Conservation (phyloP, 257 asterid species). For the Nicotiana knightiana region DNA sequence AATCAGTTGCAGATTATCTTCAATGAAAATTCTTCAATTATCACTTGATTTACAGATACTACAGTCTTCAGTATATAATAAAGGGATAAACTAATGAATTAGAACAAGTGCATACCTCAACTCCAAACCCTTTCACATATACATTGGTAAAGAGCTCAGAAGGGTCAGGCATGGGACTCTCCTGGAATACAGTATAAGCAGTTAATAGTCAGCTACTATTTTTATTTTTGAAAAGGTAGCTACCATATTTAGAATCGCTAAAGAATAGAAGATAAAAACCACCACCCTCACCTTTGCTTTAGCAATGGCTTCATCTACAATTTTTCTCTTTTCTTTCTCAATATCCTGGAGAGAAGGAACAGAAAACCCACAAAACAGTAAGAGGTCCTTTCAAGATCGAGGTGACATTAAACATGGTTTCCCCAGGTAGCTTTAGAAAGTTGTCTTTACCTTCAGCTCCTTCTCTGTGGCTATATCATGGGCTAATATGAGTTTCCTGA, state of each 20-base stretch:
- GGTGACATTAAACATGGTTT: not conserved
- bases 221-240: not conserved
- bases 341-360: constrained; percentile 47
- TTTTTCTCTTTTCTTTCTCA: constrained; percentile 76
- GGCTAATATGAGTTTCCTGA: constrained; percentile 71
- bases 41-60: not conserved
- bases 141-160: constrained; percentile 88
- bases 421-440: not conserved
- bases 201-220: not conserved
- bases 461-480: constrained; percentile 82
- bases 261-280: constrained; percentile 1
- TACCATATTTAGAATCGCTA: not conserved
- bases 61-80: not conserved
- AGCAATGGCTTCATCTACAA: constrained; percentile 93
- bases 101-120: constrained; percentile 53
- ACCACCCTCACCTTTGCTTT: constrained; percentile 81
- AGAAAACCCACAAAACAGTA: not conserved
- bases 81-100: not conserved
- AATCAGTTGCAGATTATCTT: not conserved
- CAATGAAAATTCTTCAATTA: not conserved
- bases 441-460: constrained; percentile 67
- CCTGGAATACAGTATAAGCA: constrained; percentile 44
- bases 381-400: not conserved
- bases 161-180: constrained; percentile 85
- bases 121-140: constrained; percentile 75